Evolutionary conservation across 2,329 filamentous ascomycete species (phyloP), one percentile per base, ranked within the genome.

Genomic region (Stemphylium lycopersici): DNA sequence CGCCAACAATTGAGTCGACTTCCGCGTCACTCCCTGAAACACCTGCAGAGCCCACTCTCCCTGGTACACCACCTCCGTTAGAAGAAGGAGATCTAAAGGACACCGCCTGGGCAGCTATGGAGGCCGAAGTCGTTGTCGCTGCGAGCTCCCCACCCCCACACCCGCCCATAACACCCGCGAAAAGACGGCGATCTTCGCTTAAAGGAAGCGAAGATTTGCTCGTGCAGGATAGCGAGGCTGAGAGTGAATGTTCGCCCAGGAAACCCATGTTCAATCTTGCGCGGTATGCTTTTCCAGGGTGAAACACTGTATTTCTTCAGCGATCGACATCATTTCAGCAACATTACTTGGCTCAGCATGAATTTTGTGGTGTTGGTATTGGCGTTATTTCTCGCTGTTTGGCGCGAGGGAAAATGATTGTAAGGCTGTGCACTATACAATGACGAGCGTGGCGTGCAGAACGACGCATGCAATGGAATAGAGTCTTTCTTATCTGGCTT

Each of bases 201-300:
- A 75, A 76, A 54, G 79, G 79, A 11, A 81, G 79, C 55, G 79
- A 81, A 57, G 79, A 81, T 44, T 52, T 80, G 15, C 62, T 81
- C 12, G 71, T 81, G 0, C 78, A 77, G 0, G 75, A 80, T 38
- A 81, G 79, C 60, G 76, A 77, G 32, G 73, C 65, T 13, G 75
- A 76, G 34, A 72, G 69, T 22, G 70, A 75, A 2, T 69, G 69
- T 38, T 73, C 75, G 6, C 69, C 67, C 15, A 65, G 66, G 36
- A 73, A 71, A 47, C 69, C 70, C 2, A 55, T 69, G 54, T 63
- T 79, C 16, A 72, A 75, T 58, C 67, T 80, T 24, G 68, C 70
- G 44, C 66, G 71, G 36, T 80, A 79, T 61, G 74, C 72, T 24
- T 75, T 73, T 56, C 39, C 56, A 6, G 68, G 67, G 16, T 73